A percentile compares a stretch with the other conserved stretches of the same genome.
Conservation (phyloP, 1,139 yeast genomes). For the Pichia sp. region DNA sequence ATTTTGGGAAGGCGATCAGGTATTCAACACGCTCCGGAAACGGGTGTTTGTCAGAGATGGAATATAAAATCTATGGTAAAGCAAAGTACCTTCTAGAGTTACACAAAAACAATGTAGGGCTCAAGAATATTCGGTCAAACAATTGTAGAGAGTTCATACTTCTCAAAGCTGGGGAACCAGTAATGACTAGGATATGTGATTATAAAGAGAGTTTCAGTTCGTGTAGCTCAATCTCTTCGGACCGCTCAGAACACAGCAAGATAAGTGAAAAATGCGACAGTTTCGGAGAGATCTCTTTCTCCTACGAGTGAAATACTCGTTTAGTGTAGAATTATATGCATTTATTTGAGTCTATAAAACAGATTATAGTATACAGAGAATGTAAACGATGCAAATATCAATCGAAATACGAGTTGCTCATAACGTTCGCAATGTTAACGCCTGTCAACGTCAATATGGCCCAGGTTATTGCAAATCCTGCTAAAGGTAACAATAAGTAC, state of each 20-base stretch:
- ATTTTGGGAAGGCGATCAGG: constrained; percentile 12
- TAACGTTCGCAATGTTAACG: constrained; percentile 63
- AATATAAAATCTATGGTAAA: not conserved
- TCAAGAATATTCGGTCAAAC: not conserved
- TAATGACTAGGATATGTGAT: not conserved
- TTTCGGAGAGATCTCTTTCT: not conserved
- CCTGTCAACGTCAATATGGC: constrained; percentile 55
- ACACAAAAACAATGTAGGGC: not conserved
- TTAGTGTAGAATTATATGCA: not conserved
- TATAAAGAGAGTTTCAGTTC: not conserved
- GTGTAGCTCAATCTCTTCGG: not conserved
- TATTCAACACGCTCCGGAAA: not conserved
- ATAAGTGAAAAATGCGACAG: not conserved
- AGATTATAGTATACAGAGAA: not conserved
- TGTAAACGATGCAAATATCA: not conserved
- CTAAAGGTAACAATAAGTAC: constrained; percentile 51
- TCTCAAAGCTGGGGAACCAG: not conserved
- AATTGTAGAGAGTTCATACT: not conserved
- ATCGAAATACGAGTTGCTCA: constrained; percentile 64
- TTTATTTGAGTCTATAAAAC: constrained; percentile 1
- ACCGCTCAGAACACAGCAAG: not conserved
- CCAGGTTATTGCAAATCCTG: constrained; percentile 55
- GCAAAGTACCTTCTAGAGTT: not conserved
- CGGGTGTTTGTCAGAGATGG: not conserved
- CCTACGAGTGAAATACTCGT: not conserved